Base-by-base conservation (phyloP, 2,329 filamentous ascomycete species). In the Cryphonectria naterciae region DNA sequence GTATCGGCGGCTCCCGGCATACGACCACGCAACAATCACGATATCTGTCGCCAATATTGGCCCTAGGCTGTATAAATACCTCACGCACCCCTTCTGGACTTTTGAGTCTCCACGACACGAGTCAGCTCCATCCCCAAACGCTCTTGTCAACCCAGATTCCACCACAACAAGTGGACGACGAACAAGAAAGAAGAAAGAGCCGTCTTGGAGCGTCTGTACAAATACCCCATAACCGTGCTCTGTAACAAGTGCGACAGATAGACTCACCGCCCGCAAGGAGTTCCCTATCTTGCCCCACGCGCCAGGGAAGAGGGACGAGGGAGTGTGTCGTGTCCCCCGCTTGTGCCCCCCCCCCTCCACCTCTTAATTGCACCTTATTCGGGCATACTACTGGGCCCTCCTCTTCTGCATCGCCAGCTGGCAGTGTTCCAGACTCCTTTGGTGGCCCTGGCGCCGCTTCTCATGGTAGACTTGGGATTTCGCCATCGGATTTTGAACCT, bases 1-100 rank as follows among this genome's bases (percentile, higher is more conserved):
- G 3, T 37, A 28, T 67, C 65, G 65, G 65, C 52, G n/a, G 65
- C 39, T 67, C 54, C 65, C 65, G 65, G 56, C 65, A 22, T 39
- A 17, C 54, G 25, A 60, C 65, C 56, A 67, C 65, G 65, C 65
- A 67, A 67, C 65, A 46, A 60, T 67, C 54, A 67, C 65, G 65
- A 67, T 60, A 67, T 37, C 28, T 61, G 22, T 60, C 41, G 49
- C 39, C 65, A 32, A 46, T 43, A 65, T 37, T 37, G 61, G 28
- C 39, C 43, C 41, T 46, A 19, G 25, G 11, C 17, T 41, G 37
- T 64, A 64, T 39, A 41, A 64, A 32, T 65, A 52, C 63, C 63
- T 28, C 63, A 65, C 43, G 43, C 41, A 52, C n/a, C 37, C 61
- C 5, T 39, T 43, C 35, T 43, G 41, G 61, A 19, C 10, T 25